Conservation (phyloP, 345 rosid species). For the Syzygium oleosum region DNA sequence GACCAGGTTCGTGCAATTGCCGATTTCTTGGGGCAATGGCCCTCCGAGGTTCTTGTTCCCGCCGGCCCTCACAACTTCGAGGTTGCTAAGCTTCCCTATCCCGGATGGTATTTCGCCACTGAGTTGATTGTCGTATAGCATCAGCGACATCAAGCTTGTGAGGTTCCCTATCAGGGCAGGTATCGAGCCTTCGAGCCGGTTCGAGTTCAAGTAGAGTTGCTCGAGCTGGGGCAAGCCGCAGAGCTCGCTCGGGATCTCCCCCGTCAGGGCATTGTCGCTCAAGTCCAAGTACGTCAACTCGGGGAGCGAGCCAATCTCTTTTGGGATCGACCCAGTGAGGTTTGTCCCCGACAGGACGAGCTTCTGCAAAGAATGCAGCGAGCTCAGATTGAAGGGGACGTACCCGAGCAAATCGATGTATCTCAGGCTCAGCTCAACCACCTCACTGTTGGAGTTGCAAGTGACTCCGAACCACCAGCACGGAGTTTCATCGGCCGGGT, state of each 20-base stretch:
- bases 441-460: constrained; percentile 28
- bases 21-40: constrained; percentile 56
- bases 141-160: constrained; percentile 32
- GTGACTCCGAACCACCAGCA: constrained; percentile 47
- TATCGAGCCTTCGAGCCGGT: constrained; percentile 55
- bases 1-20: constrained; percentile 51
- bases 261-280: constrained; percentile 60
- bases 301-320: constrained; percentile 30
- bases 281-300: constrained; percentile 38
- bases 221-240: constrained; percentile 43
- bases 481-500: constrained; percentile 24
- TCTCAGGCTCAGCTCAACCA: constrained; percentile 33
- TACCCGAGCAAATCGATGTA: constrained; percentile 39
- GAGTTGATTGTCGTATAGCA: constrained; percentile 61
- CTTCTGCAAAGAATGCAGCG: constrained; percentile 30
- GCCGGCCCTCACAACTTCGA: constrained; percentile 64
- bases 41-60: constrained; percentile 84
- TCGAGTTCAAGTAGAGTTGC: constrained; percentile 52
- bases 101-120: constrained; percentile 51
- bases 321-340: constrained; percentile 63
- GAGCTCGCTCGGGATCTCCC: constrained; percentile 58
- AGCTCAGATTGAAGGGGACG: constrained; percentile 35
- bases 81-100: constrained; percentile 46
- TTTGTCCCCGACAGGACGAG: constrained; percentile 46
- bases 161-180: constrained; percentile 57